phyloP scores from a whole-genome alignment of 768 basidiomycete genomes.

The Zangia roseola region DNA sequence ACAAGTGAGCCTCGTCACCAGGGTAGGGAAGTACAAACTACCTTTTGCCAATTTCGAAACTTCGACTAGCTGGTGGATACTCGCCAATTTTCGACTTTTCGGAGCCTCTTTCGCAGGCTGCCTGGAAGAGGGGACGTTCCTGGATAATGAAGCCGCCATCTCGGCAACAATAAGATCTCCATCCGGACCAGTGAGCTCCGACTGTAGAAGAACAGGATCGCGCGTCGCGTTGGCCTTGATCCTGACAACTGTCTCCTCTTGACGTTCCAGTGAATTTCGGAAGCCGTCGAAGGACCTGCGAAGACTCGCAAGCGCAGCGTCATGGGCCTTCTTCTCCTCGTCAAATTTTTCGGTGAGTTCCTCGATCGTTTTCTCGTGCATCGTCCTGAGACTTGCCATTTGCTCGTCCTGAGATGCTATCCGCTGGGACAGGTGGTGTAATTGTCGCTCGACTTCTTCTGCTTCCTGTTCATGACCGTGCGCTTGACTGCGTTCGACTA shows the following conservation, averaged over 20 bases:
- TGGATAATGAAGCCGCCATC: not conserved
- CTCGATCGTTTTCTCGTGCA: conserved; percentile 3
- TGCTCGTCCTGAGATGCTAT: conserved; percentile 14
- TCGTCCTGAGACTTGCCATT: conserved; percentile 4
- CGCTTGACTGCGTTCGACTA: conserved; percentile 8
- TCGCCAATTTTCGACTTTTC: not conserved
- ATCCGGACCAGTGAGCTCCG: conserved; percentile 9
- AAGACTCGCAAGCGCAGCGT: conserved; percentile 7
- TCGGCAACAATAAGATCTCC: conserved; percentile 10
- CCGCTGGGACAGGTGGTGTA: conserved; percentile 7
- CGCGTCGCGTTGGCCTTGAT: conserved; percentile 17
- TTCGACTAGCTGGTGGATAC: not conserved
- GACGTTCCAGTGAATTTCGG: conserved; percentile 9
- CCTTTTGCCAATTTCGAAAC: conserved; percentile 6
- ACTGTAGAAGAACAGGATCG: conserved; percentile 15
- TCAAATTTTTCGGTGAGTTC: conserved; percentile 14
- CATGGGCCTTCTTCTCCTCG: conserved; percentile 4
- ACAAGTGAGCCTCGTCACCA: not conserved
- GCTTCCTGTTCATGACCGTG: not conserved
- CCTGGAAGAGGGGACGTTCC: not conserved
- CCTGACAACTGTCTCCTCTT: conserved; percentile 11
- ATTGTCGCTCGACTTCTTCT: conserved; percentile 5
- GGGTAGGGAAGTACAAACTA: no score
- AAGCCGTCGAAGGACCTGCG: conserved; percentile 1
- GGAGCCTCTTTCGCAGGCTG: conserved; percentile 8